phyloP scores from a whole-genome alignment of 768 basidiomycete genomes.

The Hypholoma sublateritium region DNA sequence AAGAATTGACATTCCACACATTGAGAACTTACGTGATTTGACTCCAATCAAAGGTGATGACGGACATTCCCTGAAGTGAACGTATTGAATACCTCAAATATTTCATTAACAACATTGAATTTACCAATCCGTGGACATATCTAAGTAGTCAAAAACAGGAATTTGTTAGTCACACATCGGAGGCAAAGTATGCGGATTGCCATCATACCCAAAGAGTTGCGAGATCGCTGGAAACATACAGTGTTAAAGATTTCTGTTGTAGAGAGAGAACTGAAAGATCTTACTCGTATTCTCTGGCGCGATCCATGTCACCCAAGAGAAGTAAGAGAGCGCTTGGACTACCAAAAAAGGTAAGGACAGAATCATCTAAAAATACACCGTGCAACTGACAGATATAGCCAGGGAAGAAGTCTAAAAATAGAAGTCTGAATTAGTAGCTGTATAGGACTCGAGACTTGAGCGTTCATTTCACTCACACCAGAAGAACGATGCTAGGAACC shows the following conservation, averaged over 20 bases:
- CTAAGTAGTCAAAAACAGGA: conserved; percentile 11
- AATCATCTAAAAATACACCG: neutral
- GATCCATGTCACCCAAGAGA: conserved; percentile 61
- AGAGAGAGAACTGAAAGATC: conserved; percentile 11
- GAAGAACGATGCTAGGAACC: conserved; percentile 50
- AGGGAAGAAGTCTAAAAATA: conserved; percentile 36
- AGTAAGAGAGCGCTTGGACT: conserved; percentile 54
- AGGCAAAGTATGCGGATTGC: no score
- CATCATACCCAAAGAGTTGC: conserved; percentile 47
- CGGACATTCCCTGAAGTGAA: conserved; percentile 37
- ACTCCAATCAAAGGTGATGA: conserved; percentile 52
- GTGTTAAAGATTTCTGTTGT: neutral
- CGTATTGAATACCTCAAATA: conserved; percentile 31
- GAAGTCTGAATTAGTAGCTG: conserved; percentile 6
- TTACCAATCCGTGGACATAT: conserved; percentile 47
- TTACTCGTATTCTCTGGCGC: conserved; percentile 45
- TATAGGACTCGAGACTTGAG: neutral
- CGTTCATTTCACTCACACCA: conserved; percentile 49
- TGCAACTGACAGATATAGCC: conserved; percentile 39
- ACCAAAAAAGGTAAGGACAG: conserved; percentile 2
- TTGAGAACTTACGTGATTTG: conserved; percentile 51
- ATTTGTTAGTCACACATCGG: neutral
- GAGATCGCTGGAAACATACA: conserved; percentile 33
- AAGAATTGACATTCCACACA: neutral
- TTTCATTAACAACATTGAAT: conserved; percentile 33